Evolutionary conservation across 169 alveolate species (phyloP).

Genomic region (Haemoproteus tartakovskyi): DNA sequence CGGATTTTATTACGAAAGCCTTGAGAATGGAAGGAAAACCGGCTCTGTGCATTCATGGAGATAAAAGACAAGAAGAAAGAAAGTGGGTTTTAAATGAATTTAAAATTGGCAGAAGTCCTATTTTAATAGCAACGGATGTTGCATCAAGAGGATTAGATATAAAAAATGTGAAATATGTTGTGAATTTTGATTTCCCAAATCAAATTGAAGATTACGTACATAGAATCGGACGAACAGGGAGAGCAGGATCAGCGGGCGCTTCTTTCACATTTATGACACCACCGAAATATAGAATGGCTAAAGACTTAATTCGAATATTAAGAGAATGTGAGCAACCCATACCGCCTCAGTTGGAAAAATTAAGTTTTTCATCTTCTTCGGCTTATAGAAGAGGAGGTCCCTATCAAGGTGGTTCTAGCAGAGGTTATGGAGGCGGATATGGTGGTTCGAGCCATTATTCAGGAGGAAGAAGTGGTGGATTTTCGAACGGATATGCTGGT

Average conservation of each 20-base stretch:
- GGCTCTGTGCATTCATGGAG: conserved; percentile 96
- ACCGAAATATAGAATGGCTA: conserved; percentile 88
- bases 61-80: conserved; percentile 93
- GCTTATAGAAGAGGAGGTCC: too few species aligned
- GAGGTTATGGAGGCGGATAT: too few species aligned
- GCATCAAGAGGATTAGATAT: conserved; percentile 99
- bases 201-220: conserved; percentile 97
- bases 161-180: conserved; percentile 93
- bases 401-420: too few species aligned
- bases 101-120: conserved; percentile 91
- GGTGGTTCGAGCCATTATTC: too few species aligned
- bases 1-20: conserved; percentile 86
- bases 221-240: conserved; percentile 96
- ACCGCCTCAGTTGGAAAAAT: conserved; percentile 85
- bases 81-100: conserved; percentile 92
- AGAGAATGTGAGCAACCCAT: conserved; percentile 91
- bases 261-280: conserved; percentile 92
- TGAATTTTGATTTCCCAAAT: conserved; percentile 98
- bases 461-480: too few species aligned
- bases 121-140: conserved; percentile 99
- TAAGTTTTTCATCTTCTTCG: too few species aligned
- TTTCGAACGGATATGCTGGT: too few species aligned
- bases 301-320: conserved; percentile 90
- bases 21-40: conserved; percentile 91
- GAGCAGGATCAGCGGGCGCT: conserved; percentile 94